Conservation (phyloP, 2,329 filamentous ascomycete genomes). For the Penicillium sp. region DNA sequence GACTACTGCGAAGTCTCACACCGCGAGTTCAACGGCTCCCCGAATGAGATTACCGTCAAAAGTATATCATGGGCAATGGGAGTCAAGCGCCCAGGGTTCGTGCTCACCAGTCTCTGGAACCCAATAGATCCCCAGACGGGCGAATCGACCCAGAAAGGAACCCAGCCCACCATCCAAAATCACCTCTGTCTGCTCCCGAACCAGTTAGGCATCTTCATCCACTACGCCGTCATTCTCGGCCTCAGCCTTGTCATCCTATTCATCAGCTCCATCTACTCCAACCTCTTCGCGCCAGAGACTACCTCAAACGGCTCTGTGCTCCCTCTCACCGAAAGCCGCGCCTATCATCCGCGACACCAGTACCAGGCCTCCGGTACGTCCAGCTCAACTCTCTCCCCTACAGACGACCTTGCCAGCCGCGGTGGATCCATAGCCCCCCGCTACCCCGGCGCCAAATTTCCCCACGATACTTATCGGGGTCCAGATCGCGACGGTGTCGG, state of each 20-base stretch:
- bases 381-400: conserved; percentile 27
- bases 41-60: conserved; percentile 87
- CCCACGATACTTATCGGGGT: conserved; percentile 22
- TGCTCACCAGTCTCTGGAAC: conserved; percentile 88
- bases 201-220: conserved; percentile 76
- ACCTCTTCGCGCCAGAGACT: conserved; percentile 21
- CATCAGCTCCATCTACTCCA: conserved; percentile 38
- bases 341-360: conserved; percentile 19
- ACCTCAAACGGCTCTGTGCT: conserved; percentile 22
- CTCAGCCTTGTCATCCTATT: conserved; percentile 49
- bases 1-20: conserved; percentile 94
- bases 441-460: conserved; percentile 15
- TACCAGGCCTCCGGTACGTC: conserved; percentile 31
- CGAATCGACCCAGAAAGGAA: conserved; percentile 22
- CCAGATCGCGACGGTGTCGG: conserved; percentile 21
- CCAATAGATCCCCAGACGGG: conserved; percentile 60
- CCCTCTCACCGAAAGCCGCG: conserved; percentile 28
- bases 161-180: conserved; percentile 65
- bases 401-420: conserved; percentile 28
- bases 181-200: conserved; percentile 87
- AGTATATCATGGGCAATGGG: conserved; percentile 96
- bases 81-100: conserved; percentile 77
- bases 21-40: conserved; percentile 57
- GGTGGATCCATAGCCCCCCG: conserved; percentile 20
- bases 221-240: conserved; percentile 62